Evolutionary conservation across 1,139 yeast genomes (phyloP).

Genomic region (Lodderomyces metapsilosis): DNA sequence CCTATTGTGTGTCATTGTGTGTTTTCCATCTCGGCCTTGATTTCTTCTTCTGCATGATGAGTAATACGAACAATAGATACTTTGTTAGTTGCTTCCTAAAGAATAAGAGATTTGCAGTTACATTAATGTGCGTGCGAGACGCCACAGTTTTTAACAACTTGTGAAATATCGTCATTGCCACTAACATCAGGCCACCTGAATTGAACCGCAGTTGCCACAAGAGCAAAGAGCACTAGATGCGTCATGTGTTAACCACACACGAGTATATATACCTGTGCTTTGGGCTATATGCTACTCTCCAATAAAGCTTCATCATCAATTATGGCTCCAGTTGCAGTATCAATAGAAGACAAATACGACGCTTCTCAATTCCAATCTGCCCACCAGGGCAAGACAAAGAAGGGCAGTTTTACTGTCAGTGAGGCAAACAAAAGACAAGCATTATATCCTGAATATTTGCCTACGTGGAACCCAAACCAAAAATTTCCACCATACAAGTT

Average conservation of each 20-base stretch:
- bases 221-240: no score
- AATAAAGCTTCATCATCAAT: no score
- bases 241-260: neutral
- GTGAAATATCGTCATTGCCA: conserved; percentile 1
- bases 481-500: conserved; percentile 24
- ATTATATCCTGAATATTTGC: conserved; percentile 24
- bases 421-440: conserved; percentile 21
- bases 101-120: neutral
- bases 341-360: conserved; percentile 21
- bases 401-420: conserved; percentile 27
- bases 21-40: no score
- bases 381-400: conserved; percentile 23
- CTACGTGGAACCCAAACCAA: conserved; percentile 30
- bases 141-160: no score
- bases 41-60: no score
- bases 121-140: no score
- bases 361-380: conserved; percentile 30
- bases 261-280: no score
- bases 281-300: no score
- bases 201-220: neutral
- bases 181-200: no score
- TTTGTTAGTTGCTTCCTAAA: no score
- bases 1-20: no score
- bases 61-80: no score
- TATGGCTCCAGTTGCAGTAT: conserved; percentile 16